Percentiles rank a stretch among this genome's conserved stretches.
Evolutionary conservation across 495 filamentous ascomycete genomes (phyloP).

Genomic region (Rhypophila decipiens): DNA sequence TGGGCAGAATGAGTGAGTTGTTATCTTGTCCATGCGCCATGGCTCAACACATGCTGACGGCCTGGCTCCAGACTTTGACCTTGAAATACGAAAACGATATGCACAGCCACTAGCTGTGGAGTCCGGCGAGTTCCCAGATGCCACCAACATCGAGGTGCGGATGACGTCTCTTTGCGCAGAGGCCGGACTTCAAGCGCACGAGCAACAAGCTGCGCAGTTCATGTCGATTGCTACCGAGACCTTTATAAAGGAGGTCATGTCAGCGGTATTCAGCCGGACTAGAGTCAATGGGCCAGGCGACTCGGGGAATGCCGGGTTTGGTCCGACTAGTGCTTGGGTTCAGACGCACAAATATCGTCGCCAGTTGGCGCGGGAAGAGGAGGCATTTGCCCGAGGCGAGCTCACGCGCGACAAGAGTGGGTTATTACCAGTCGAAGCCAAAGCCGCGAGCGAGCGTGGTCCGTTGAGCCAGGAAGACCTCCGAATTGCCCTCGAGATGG

Average conservation of each 20-base stretch:
- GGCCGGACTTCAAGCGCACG: slow-evolving; percentile 67
- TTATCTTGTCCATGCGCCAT: neutral
- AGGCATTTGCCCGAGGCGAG: slow-evolving; percentile 58
- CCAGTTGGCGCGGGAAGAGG: slow-evolving; percentile 67
- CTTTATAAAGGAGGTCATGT: slow-evolving; percentile 83
- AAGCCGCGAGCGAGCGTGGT: slow-evolving; percentile 57
- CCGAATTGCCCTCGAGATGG: slow-evolving; percentile 65
- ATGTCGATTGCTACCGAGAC: slow-evolving; percentile 88
- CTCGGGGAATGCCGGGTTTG: slow-evolving; percentile 49
- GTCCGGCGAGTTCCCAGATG: slow-evolving; percentile 88
- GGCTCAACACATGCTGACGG: neutral
- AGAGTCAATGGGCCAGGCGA: slow-evolving; percentile 68
- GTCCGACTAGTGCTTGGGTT: slow-evolving; percentile 60
- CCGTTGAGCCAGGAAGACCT: slow-evolving; percentile 75
- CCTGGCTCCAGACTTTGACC: slow-evolving; percentile 61
- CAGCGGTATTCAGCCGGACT: slow-evolving; percentile 69
- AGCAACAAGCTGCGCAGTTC: slow-evolving; percentile 68
- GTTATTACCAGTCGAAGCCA: slow-evolving; percentile 68
- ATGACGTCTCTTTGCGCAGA: slow-evolving; percentile 96
- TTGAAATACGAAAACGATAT: slow-evolving; percentile 91
- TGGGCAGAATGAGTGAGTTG: slow-evolving; percentile 81
- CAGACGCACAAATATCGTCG: slow-evolving; percentile 72
- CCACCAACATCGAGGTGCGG: slow-evolving; percentile 67
- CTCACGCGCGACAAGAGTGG: slow-evolving; percentile 62
- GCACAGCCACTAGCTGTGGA: slow-evolving; percentile 79